Evolutionary conservation across 495 filamentous ascomycete genomes (phyloP), one percentile per base, ranked within the genome.

Genomic region (Diplogelasinospora grovesii): DNA sequence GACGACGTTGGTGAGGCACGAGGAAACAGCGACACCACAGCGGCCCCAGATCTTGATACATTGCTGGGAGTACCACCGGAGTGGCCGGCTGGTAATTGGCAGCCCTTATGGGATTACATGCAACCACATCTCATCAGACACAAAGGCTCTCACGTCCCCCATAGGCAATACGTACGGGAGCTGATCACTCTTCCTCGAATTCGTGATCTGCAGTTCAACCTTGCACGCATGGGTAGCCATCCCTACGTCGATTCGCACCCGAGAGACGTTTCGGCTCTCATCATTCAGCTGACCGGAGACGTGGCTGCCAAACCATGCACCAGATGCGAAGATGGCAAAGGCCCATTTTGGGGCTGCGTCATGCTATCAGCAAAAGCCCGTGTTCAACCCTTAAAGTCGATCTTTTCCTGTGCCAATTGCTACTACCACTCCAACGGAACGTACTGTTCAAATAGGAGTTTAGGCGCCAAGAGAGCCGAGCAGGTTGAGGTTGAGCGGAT

Each of bases 321-420:
- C 5, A 50, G 20, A 13, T 63, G 61, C 32, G 14, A 16, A 11
- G 15, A 47, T 1, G 57, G 57, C 4, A 54, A 41, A 13, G 61
- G 61, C 0, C 57, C 53, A 0, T 65, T 59, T 28, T 22, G 36
- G 8, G 58, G 57, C 0, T 65, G 61, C 36, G 24, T 54, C 16
- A 49, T 63, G 41, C 43, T 65, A 8, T 52, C 57, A 1, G 13
- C 22, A 0, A 34, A 41, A 10, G 57, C 50, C 1, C 44, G 41
- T 0, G 20, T 20, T 0, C 29, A 11, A 3, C 22, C 49, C 1
- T 29, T 56, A 1, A 32, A 20, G 1, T 39, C 33, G 3, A 27
- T 63, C 5, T 10, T 50, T 3, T 15, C 40, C 8, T 65, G 61
- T 16, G 61, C 55, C 7, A 63, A 60, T 21, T 65, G 61, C 33